Evolutionary conservation across 345 rosid genomes (phyloP).

Genomic region (Camelina neglecta): DNA sequence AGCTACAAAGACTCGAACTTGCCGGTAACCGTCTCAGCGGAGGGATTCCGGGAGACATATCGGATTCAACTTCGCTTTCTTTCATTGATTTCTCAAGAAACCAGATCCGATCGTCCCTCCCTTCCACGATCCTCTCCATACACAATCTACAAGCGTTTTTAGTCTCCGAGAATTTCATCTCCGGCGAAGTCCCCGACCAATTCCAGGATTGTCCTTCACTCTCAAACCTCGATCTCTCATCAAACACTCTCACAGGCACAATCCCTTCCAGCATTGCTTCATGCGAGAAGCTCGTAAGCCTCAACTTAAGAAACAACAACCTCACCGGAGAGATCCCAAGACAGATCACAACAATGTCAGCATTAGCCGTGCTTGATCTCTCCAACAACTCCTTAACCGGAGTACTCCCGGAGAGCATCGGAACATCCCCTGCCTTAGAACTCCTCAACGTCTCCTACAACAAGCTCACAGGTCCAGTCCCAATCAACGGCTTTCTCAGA

Average conservation of each 20-base stretch:
- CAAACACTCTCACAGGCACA: slow-evolving; percentile 67
- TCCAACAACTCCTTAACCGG: slow-evolving; percentile 83
- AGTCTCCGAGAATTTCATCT: slow-evolving; percentile 62
- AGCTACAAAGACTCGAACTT: slow-evolving; percentile 80
- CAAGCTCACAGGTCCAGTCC: slow-evolving; percentile 82
- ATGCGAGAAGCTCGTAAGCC: slow-evolving; percentile 70
- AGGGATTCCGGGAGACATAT: slow-evolving; percentile 70
- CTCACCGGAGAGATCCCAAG: slow-evolving; percentile 75
- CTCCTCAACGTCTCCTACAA: slow-evolving; percentile 81
- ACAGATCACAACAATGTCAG: slow-evolving; percentile 72
- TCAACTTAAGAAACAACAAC: slow-evolving; percentile 69
- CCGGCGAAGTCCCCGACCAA: slow-evolving; percentile 85
- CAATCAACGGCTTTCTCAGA: slow-evolving; percentile 71
- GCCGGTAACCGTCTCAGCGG: slow-evolving; percentile 81
- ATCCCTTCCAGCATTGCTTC: slow-evolving; percentile 90
- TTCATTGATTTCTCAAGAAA: slow-evolving; percentile 84
- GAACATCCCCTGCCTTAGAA: slow-evolving; percentile 82
- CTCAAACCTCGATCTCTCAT: slow-evolving; percentile 78
- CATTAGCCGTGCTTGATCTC: slow-evolving; percentile 85
- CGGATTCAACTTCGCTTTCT: slow-evolving; percentile 74
- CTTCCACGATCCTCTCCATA: slow-evolving; percentile 79
- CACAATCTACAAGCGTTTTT: slow-evolving; percentile 73
- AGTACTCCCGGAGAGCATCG: slow-evolving; percentile 73
- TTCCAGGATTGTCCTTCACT: slow-evolving; percentile 95
- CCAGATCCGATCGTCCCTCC: slow-evolving; percentile 64